Evolutionary conservation across 2,329 filamentous ascomycete species (phyloP).

Genomic region (Xylaria sp.): DNA sequence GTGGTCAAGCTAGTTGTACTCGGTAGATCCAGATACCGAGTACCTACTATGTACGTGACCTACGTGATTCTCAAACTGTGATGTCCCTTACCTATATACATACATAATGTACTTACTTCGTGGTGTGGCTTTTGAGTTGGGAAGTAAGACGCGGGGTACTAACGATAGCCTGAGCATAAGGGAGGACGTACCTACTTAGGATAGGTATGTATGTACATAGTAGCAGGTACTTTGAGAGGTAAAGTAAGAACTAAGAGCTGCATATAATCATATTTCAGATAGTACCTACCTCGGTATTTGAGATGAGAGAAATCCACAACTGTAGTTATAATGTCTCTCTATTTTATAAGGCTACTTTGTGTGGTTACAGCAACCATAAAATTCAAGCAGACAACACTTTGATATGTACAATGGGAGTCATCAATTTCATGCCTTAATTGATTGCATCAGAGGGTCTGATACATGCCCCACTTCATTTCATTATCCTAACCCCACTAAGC

Average conservation of each 20-base stretch:
- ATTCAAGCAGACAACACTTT: neutral
- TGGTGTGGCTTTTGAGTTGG: neutral
- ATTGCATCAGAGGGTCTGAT: slow-evolving; percentile 29
- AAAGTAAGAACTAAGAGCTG: no score
- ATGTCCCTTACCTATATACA: neutral
- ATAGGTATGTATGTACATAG: neutral
- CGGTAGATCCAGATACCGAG: no score
- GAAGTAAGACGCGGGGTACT: neutral
- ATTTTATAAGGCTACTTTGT: neutral
- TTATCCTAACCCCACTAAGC: slow-evolving; percentile 27
- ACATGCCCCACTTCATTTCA: no score
- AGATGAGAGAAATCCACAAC: neutral
- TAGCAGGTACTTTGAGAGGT: no score
- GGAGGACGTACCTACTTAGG: neutral
- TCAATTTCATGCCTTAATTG: slow-evolving; percentile 16
- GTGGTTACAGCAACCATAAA: neutral
- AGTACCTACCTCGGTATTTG: neutral
- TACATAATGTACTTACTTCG: no score
- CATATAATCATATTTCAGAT: neutral
- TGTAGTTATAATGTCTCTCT: no score
- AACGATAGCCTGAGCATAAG: slow-evolving; percentile 1
- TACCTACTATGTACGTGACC: no score
- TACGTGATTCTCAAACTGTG: no score
- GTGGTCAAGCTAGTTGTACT: no score
- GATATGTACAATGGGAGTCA: neutral